Conservation (phyloP, 2,329 filamentous ascomycete species). For the Eurotiales sp. region DNA sequence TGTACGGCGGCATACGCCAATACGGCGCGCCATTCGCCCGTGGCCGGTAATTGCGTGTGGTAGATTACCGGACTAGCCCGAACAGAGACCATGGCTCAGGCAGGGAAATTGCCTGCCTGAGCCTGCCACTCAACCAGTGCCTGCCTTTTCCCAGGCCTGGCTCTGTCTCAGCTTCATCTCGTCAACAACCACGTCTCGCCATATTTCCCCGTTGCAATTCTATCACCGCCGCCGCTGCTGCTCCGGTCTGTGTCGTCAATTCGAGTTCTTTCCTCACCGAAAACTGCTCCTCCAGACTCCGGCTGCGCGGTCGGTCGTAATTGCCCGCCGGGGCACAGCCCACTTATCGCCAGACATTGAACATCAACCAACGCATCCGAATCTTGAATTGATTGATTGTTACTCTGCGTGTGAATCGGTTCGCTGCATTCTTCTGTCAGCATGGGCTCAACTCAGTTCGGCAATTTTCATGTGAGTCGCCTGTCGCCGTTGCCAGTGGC, state of each 20-base stretch:
- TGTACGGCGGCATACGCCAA: neutral
- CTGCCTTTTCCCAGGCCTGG: too few relatives aligned
- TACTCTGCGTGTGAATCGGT: neutral
- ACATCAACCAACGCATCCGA: too few relatives aligned
- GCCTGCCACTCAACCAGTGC: too few relatives aligned
- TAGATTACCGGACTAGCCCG: neutral
- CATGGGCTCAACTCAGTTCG: conserved; percentile 55
- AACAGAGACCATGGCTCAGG: neutral
- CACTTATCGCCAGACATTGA: neutral
- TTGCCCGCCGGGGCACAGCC: conserved; percentile 4
- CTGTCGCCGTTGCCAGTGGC: too few relatives aligned
- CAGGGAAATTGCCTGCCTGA: too few relatives aligned
- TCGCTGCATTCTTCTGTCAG: conserved; percentile 14
- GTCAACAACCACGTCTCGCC: neutral
- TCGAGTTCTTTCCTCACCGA: neutral
- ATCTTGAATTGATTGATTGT: neutral
- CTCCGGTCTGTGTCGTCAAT: conserved; percentile 1
- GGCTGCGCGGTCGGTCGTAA: conserved; percentile 8
- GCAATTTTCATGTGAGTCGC: conserved; percentile 54
- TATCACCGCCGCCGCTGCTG: too few relatives aligned
- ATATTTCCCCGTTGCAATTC: too few relatives aligned
- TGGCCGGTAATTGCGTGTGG: neutral
- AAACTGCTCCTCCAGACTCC: neutral
- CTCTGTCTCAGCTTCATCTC: neutral
- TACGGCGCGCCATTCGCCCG: neutral